These are phyloP conservation scores for Trypanosoma lewisi DNA, from an alignment of 208 protist species.

Conservation along the genomic window DNA sequence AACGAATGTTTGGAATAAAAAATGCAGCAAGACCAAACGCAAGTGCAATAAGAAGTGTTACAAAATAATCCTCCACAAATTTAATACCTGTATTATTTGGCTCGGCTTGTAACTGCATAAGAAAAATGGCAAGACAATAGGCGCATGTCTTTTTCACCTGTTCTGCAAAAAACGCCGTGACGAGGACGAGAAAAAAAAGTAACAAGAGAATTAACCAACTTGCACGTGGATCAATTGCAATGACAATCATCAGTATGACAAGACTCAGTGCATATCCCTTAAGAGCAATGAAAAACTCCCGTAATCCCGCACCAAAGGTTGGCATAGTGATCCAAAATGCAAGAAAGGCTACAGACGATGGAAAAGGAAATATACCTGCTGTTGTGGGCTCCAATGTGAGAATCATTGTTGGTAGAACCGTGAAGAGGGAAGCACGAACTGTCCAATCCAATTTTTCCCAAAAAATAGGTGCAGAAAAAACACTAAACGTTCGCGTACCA, in stretches of 20 bases:
- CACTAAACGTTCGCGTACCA: slow-evolving; percentile 73
- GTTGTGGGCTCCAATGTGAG: slow-evolving; percentile 79
- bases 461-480: slow-evolving; percentile 80
- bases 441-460: slow-evolving; percentile 91
- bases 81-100: slow-evolving; percentile 42
- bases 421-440: slow-evolving; percentile 76
- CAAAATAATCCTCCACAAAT: slow-evolving; percentile 75
- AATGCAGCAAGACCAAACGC: slow-evolving; percentile 77
- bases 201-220: slow-evolving; percentile 70
- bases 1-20: slow-evolving; percentile 84
- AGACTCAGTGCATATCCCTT: slow-evolving; percentile 83
- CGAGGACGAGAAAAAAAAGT: slow-evolving; percentile 75
- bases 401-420: slow-evolving; percentile 86
- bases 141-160: slow-evolving; percentile 87
- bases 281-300: slow-evolving; percentile 70
- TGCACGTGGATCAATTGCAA: slow-evolving; percentile 48
- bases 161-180: slow-evolving; percentile 80
- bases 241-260: slow-evolving; percentile 61
- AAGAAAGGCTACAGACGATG: slow-evolving; percentile 75
- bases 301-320: slow-evolving; percentile 82
- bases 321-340: slow-evolving; percentile 90
- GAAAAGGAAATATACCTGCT: slow-evolving; percentile 58
- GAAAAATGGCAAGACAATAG: slow-evolving; percentile 76
- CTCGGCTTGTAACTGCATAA: slow-evolving; percentile 77
- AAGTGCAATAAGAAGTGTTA: slow-evolving; percentile 69